Evolutionary conservation across 116 monocot genomes (phyloP).

Genomic region (Iris pallida): DNA sequence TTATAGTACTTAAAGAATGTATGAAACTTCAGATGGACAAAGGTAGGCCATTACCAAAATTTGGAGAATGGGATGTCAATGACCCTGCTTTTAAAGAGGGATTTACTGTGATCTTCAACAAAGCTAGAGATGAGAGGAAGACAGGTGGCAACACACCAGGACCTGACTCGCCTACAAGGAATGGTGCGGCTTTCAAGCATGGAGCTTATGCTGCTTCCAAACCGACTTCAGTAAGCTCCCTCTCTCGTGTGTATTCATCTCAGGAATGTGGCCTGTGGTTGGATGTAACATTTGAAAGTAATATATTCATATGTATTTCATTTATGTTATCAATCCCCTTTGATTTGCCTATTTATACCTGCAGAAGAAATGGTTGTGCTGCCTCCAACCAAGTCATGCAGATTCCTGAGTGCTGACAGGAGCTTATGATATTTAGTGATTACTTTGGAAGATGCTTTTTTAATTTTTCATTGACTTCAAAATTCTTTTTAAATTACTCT

Average conservation of each 20-base stretch:
- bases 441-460: too few species aligned
- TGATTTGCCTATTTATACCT: not conserved
- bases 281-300: not conserved
- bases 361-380: constrained; percentile 82
- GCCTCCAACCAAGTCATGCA: constrained; percentile 44
- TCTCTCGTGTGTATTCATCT: not conserved
- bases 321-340: not conserved
- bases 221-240: constrained; percentile 32
- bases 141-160: constrained; percentile 38
- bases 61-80: constrained; percentile 48
- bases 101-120: constrained; percentile 47
- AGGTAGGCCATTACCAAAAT: constrained; percentile 32
- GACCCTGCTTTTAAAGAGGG: constrained; percentile 38
- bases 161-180: constrained; percentile 48
- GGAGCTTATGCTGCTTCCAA: constrained; percentile 33
- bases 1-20: too few species aligned
- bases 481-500: too few species aligned
- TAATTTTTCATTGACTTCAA: too few species aligned
- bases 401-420: constrained; percentile 1
- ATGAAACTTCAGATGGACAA: constrained; percentile 13
- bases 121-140: constrained; percentile 43
- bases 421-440: not conserved
- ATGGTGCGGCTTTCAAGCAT: constrained; percentile 33
- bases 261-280: constrained; percentile 1
- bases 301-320: not conserved